Conservation (phyloP, 2,329 filamentous ascomycete genomes). For the Beauveria sp. region DNA sequence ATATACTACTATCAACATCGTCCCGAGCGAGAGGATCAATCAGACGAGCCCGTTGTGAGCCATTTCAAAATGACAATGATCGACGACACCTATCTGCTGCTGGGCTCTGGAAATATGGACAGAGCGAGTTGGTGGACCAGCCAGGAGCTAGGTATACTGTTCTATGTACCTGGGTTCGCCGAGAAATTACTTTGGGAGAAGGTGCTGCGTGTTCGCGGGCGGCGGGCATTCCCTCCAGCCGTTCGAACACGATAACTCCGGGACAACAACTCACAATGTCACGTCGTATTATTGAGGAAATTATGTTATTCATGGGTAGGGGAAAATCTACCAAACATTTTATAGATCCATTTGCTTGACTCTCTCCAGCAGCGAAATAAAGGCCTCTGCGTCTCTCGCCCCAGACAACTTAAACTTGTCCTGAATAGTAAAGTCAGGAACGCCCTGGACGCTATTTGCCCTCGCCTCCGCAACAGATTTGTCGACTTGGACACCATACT, state of each 20-base stretch:
- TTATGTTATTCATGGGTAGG: neutral
- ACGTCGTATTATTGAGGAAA: too few relatives aligned
- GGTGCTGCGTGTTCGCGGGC: slow-evolving; percentile 28
- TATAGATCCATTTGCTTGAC: slow-evolving; percentile 26
- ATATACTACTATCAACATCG: slow-evolving; percentile 51
- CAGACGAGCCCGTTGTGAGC: slow-evolving; percentile 59
- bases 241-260: too few relatives aligned
- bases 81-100: slow-evolving; percentile 57
- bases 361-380: slow-evolving; percentile 58
- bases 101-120: slow-evolving; percentile 80
- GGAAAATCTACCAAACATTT: too few relatives aligned
- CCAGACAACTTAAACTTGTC: slow-evolving; percentile 59
- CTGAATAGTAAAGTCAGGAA: slow-evolving; percentile 69
- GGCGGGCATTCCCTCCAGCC: slow-evolving; percentile 1
- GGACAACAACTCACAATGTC: too few relatives aligned
- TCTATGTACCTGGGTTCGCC: slow-evolving; percentile 35
- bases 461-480: slow-evolving; percentile 21
- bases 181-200: slow-evolving; percentile 31
- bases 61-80: slow-evolving; percentile 74
- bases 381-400: slow-evolving; percentile 57
- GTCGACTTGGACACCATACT: slow-evolving; percentile 36
- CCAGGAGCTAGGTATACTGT: slow-evolving; percentile 68
- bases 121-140: slow-evolving; percentile 81
- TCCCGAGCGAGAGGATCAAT: slow-evolving; percentile 20
- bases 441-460: slow-evolving; percentile 45